Evolutionary conservation across 2,329 filamentous ascomycete species (phyloP), one percentile per base, ranked within the genome.

Genomic region (Hypomyces perniciosus): DNA sequence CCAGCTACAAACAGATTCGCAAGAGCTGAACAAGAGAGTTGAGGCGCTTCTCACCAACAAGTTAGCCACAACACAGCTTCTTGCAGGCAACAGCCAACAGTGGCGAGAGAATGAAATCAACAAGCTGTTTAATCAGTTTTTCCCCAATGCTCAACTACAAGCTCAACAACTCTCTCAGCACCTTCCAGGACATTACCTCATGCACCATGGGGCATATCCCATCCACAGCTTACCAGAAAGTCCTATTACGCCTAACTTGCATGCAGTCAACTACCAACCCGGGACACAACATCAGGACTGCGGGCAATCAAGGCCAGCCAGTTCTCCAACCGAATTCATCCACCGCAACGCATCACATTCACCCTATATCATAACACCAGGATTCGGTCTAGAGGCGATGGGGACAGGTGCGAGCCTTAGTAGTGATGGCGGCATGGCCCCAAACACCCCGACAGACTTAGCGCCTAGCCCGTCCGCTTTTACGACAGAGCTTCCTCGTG

Each of bases 21-120:
- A 75, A 28, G 78, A 82, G 54, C 78, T 86, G 64, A 85, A 85
- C 62, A 73, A 77, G 29, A 74, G 80, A 38, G 69, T 86, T 4
- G 79, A 80, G 35, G 67, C 72, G 6, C 77, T 70, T 51, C 57
- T 76, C 20, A 64, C 67, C 0, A 75, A 71, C 50, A 65, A 69
- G 8, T 61, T 73, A 2, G 72, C 69, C 7, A 70, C 76, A 69
- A 71, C 69, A 4, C 66, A 67, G 29, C 63, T 73, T 48, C 62
- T 73, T 1, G 62, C 63, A 3, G 60, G 60, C 1, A 65, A 67
- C 1, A 65, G 70, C 34, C 63, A 67, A 2, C 62, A 68, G 26
- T 72, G 69, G 63, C 68, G 69, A 10, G 68, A 74, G 45, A 72
- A 75, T 37, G 70, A 75, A 43, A 67, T 79, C 46, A 74, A 78